Conservation (phyloP, 2,329 filamentous ascomycete species). For the Penicillium sp. region DNA sequence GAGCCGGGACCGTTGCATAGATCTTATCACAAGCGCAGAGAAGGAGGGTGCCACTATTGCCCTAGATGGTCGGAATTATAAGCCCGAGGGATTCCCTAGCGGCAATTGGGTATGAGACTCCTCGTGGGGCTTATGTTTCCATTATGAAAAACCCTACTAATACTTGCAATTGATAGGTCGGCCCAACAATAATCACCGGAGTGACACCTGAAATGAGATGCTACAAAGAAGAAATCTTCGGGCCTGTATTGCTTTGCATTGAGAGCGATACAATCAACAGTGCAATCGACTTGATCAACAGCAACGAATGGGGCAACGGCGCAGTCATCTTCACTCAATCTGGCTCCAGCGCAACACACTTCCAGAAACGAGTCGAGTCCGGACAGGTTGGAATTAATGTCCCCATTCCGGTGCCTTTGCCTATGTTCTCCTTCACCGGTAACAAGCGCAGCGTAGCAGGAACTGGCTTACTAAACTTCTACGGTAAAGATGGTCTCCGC, state of each 20-base stretch:
- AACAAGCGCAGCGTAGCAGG: slow-evolving; percentile 86
- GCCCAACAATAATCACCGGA: slow-evolving; percentile 60
- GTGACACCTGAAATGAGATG: slow-evolving; percentile 62
- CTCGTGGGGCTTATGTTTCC: too few species aligned
- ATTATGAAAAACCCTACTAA: neutral
- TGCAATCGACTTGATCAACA: slow-evolving; percentile 60
- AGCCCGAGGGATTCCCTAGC: slow-evolving; percentile 2
- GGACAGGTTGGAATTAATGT: slow-evolving; percentile 65
- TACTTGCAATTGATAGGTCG: neutral
- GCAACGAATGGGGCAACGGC: slow-evolving; percentile 64
- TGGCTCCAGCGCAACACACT: slow-evolving; percentile 56
- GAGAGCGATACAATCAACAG: slow-evolving; percentile 58
- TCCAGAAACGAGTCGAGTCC: slow-evolving; percentile 62
- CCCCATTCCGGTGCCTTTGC: slow-evolving; percentile 58
- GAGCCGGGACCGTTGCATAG: slow-evolving; percentile 59
- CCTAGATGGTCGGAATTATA: slow-evolving; percentile 42
- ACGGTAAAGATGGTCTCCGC: slow-evolving; percentile 2
- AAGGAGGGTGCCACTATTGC: slow-evolving; percentile 60
- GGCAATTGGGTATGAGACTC: slow-evolving; percentile 1
- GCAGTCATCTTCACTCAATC: slow-evolving; percentile 61
- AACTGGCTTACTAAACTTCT: slow-evolving; percentile 60
- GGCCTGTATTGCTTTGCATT: slow-evolving; percentile 60
- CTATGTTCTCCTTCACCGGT: slow-evolving; percentile 61
- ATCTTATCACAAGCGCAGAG: slow-evolving; percentile 57
- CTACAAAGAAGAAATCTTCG: slow-evolving; percentile 64